These are phyloP conservation scores for Vishniacozyma victoriae DNA, from an alignment of 768 basidiomycete species.

Conservation along the genomic window DNA sequence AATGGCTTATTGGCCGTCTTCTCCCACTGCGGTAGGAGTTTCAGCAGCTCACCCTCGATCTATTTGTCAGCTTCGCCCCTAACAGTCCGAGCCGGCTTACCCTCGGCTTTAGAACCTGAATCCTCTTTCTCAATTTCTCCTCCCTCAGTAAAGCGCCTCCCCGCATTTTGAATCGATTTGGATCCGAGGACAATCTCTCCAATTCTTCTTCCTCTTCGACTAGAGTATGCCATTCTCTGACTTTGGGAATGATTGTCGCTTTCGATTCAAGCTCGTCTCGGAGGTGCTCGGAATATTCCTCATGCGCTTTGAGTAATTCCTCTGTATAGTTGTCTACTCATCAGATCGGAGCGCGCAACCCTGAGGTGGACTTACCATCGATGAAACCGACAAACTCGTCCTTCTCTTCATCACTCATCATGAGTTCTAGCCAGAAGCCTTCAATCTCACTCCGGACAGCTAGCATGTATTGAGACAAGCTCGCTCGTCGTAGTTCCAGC, in stretches of 20 bases:
- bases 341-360: no score
- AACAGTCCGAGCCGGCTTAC: no score
- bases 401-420: conserved; percentile 76
- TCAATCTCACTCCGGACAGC: conserved; percentile 76
- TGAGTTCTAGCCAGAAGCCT: conserved; percentile 75
- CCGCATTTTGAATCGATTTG: conserved; percentile 40
- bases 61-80: conserved; percentile 42
- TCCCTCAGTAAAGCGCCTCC: conserved; percentile 63
- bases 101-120: conserved; percentile 84
- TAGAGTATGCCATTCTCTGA: conserved; percentile 86
- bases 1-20: conserved; percentile 65
- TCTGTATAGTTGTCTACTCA: conserved; percentile 77
- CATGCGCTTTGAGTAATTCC: conserved; percentile 76
- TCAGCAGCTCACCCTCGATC: conserved; percentile 82
- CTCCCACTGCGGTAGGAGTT: conserved; percentile 80
- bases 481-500: conserved; percentile 77
- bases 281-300: conserved; percentile 72
- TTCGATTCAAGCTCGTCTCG: conserved; percentile 78
- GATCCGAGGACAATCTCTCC: conserved; percentile 49
- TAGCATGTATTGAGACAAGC: conserved; percentile 75
- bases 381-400: conserved; percentile 72
- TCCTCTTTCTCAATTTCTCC: conserved; percentile 95
- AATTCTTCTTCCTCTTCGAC: conserved; percentile 85
- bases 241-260: conserved; percentile 63
- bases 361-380: conserved; percentile 58